These are phyloP conservation scores for Fraxinus excelsior DNA, from an alignment of 257 asterid genomes.

Conservation along the genomic window DNA sequence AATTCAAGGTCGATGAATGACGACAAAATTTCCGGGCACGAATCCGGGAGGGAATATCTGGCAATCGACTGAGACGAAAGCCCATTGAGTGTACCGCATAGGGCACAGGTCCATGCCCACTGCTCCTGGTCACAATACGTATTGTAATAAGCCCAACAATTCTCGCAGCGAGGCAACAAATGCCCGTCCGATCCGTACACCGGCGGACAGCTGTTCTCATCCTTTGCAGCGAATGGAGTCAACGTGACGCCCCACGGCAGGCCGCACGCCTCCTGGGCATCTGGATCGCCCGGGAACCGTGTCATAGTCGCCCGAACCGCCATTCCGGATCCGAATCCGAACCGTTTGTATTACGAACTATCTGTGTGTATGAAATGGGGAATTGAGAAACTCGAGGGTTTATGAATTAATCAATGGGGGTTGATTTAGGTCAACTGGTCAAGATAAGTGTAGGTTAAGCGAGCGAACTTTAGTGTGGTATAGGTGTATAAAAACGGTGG, in stretches of 20 bases:
- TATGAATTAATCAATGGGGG: not conserved
- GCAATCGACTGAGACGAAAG: conserved; percentile 60
- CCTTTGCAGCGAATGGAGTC: conserved; percentile 83
- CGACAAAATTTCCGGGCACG: conserved; percentile 80
- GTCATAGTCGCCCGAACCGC: conserved; percentile 78
- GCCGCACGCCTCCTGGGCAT: conserved; percentile 72
- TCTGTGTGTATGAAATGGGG: not conserved
- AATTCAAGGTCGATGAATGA: conserved; percentile 90
- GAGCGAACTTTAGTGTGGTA: conserved; percentile 7
- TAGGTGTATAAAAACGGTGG: not conserved
- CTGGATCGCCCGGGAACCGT: conserved; percentile 76
- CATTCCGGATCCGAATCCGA: conserved; percentile 50
- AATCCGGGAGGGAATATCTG: conserved; percentile 71
- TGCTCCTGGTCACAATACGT: conserved; percentile 93
- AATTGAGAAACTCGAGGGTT: conserved; percentile 12
- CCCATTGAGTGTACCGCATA: conserved; percentile 92
- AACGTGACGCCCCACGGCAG: conserved; percentile 88
- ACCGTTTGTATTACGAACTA: not conserved
- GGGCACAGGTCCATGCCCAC: conserved; percentile 93
- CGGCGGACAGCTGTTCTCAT: conserved; percentile 81
- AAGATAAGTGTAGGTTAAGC: conserved; percentile 23
- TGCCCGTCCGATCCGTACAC: conserved; percentile 91
- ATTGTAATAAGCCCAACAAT: conserved; percentile 93
- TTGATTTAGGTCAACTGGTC: not conserved
- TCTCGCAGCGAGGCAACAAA: conserved; percentile 85